Evolutionary conservation across 768 basidiomycete genomes (phyloP), one percentile per base, ranked within the genome.

Genomic region (Polyporus arcularius): DNA sequence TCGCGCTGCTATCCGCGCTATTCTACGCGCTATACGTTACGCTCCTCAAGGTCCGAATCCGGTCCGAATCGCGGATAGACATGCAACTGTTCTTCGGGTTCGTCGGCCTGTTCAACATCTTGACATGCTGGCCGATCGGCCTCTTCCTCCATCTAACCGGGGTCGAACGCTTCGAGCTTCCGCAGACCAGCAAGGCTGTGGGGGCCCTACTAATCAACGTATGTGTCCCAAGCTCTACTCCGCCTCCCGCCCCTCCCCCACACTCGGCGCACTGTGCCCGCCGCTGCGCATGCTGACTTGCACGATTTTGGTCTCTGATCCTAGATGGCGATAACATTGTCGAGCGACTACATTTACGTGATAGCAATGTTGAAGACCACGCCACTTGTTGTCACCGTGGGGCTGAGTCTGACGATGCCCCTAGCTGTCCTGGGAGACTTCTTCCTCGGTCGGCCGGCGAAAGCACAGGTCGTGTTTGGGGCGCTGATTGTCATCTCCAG

Each of bases 1-100:
- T 98, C 4, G 94, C 96, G 1, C 78, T 98, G 32, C 68, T 93
- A n/a, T 92, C 92, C 6, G 94, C 96, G 1, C 65, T 93, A 5
- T 90, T 90, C 71, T 98, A 97, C 71, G 90, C 94, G 0, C 72
- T 90, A 48, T 98, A 98, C 73, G 87, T 95, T 46, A 88, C 89
- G 63, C 79, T 96, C 51, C 82, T 98, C 68, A 98, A 98, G 74
- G 89, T 95, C 47, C 85, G 85, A 57, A 90, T 97, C 54, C 85
- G 82, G 46, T 80, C 82, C 39, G 93, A 96, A 69, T 89, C 89
- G 4, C 82, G 93, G 55, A 83, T 95, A 66, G 87, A 96, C 71
- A 95, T 96, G 94, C 90, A 94, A 64, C 79, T 96, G 31, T 96
- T 97, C 78, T 95, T 97, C 68, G 96, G 96, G 26, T 96, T 92